phyloP scores from a whole-genome alignment of 1,284 basidiomycete species.

The Ustilago trichophora region DNA sequence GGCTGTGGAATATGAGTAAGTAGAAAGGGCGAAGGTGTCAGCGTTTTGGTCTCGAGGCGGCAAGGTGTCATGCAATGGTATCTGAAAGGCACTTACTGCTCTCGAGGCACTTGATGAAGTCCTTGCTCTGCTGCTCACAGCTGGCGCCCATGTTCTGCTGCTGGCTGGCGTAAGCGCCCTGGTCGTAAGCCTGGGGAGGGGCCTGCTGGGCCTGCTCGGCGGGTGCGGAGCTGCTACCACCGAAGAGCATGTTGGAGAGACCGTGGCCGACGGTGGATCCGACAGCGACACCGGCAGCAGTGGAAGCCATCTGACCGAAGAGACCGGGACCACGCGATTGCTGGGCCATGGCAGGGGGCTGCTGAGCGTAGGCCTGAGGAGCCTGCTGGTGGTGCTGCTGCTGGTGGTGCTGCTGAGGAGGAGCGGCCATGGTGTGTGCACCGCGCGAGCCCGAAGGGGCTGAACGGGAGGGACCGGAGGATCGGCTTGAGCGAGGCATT shows the following conservation, averaged over 20 bases:
- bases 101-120: conserved; percentile 60
- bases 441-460: conserved; percentile 61
- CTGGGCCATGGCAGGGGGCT: conserved; percentile 33
- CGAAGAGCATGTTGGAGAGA: conserved; percentile 83
- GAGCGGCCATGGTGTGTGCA: conserved; percentile 62
- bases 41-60: background rate
- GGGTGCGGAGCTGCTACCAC: conserved; percentile 69
- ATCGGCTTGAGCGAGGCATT: conserved; percentile 63
- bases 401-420: conserved; percentile 34
- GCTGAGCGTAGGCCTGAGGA: conserved; percentile 34
- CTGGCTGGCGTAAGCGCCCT: conserved; percentile 31
- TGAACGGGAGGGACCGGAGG: conserved; percentile 52
- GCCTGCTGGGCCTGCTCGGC: conserved; percentile 61
- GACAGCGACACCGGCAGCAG: conserved; percentile 84
- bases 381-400: conserved; percentile 34
- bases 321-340: conserved; percentile 53
- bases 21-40: conserved; percentile 1
- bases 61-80: background rate
- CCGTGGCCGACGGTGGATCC: conserved; percentile 85
- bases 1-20: conserved; percentile 18
- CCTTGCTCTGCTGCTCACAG: conserved; percentile 72
- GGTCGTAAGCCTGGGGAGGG: conserved; percentile 41
- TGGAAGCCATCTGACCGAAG: conserved; percentile 78
- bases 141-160: conserved; percentile 63
- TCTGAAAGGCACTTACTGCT: conserved; percentile 39